phyloP scores from a whole-genome alignment of 805 yeast species.

The Metschnikowia vanudenii region DNA sequence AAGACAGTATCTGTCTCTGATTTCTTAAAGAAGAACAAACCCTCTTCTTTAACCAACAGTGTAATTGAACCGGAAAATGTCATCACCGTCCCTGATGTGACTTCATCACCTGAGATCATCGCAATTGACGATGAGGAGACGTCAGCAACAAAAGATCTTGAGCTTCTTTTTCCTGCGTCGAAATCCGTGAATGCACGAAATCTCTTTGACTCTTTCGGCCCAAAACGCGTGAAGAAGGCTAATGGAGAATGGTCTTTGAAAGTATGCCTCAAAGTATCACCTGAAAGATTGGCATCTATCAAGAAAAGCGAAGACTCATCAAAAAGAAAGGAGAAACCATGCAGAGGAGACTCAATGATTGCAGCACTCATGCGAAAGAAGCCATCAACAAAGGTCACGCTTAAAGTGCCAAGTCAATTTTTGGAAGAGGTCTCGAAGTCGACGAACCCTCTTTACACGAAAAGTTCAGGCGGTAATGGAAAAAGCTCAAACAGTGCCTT shows the following conservation, averaged over 20 bases:
- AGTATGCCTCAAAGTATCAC: constrained; percentile 21
- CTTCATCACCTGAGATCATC: constrained; percentile 2
- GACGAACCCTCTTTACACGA: constrained; percentile 17
- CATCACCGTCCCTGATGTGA: not conserved
- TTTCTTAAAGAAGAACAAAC: constrained; percentile 10
- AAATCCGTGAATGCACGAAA: constrained; percentile 14
- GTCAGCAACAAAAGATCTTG: constrained; percentile 1
- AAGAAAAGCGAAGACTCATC: constrained; percentile 22
- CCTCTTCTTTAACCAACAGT: not conserved
- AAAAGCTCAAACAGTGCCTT: constrained; percentile 28
- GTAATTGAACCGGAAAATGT: not conserved
- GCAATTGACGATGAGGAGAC: constrained; percentile 3
- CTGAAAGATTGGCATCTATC: constrained; percentile 26
- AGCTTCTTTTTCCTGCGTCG: constrained; percentile 4
- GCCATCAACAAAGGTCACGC: constrained; percentile 14
- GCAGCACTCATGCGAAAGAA: constrained; percentile 12
- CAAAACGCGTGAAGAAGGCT: constrained; percentile 9
- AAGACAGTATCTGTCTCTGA: constrained; percentile 13
- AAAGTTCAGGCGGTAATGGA: constrained; percentile 15
- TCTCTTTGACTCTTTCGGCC: constrained; percentile 15
- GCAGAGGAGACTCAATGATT: constrained; percentile 4
- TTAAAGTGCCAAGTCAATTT: constrained; percentile 9
- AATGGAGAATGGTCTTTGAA: constrained; percentile 19
- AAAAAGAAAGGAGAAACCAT: not conserved
- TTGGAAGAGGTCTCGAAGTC: constrained; percentile 12